Evolutionary conservation across 768 basidiomycete genomes (phyloP), one percentile per base, ranked within the genome.

Genomic region (Termitomyces eurrhizus): DNA sequence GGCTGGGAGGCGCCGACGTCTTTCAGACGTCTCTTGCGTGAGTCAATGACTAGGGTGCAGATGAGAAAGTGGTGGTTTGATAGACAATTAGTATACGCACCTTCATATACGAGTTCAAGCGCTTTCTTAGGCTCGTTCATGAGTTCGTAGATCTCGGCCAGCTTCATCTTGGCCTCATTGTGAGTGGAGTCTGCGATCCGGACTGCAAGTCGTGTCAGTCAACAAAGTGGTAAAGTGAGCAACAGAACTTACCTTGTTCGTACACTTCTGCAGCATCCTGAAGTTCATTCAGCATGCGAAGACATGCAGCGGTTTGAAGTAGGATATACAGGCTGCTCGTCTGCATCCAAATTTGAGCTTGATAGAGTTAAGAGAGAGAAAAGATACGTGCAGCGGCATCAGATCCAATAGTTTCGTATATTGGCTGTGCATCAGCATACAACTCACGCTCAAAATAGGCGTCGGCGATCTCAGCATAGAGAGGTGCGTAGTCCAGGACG

Each of bases 141-240:
- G 12, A 92, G 86, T 71, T 99, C 96, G 64, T 93, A 92, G 14
- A 95, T 84, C 64, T 92, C 92, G 0, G 95, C 96, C 0, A 98
- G 80, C 63, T 92, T 90, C 83, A 95, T 87, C 72, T 93, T 94
- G 32, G 88, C 89, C 33, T 95, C 91, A 66, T 86, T 84, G 65
- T 92, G 83, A 0, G 80, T 79, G 0, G 92, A 88, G 69, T 95
- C 90, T 1, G 83, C 84, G 4, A 81, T 77, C 18, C 89, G 78
- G 35, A 95, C 95, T 96, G 64, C 7, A 51, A 26, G 12, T 8
- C 35, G 7, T 7, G 6, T 61, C 39, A n/a, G 54, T n/a, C 12
- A 33, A 6, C 49, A 7, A 45, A 21, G 16, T 13, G 16, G 2
- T 16, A 5, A 18, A 41, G 13, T 12, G 29, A 11, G 32, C 37